Base-by-base conservation (phyloP, 352 stramenopile species). In the Elongisporangium anandrum region DNA sequence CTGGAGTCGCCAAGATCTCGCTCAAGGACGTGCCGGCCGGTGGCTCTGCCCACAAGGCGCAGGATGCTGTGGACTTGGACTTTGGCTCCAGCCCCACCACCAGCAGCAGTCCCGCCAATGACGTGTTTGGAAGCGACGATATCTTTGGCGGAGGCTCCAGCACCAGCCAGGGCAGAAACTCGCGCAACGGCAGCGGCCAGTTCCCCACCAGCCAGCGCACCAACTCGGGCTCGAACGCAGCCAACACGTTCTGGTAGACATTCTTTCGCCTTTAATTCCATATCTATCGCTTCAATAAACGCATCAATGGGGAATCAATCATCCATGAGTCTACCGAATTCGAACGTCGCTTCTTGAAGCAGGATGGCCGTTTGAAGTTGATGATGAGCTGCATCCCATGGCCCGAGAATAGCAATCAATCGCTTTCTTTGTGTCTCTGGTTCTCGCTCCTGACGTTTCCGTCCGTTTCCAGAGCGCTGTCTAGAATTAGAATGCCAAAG, bases 11-110 rank as follows among this genome's bases (percentile, higher is more conserved):
- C 1, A 80, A 79, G 57, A 85, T 88, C 50, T 88, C 79, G 7
- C 72, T 88, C 45, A 88, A 87, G 66, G 79, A 72, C n/a, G 56
- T 88, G 50, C 9, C 29, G 29, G 70, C 59, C 5, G 69, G 65
- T 26, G 50, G 52, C 9, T 6, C 59, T 17, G 21, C 29, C 9
- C 9, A 41, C 29, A 41, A 41, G 29, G 5, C 29, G 29, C 29
- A 41, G 9, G 29, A 41, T 8, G 29, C 29, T 41, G 29, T 41
- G 29, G 29, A 41, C 29, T 41, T 41, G 29, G 29, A 41, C 29
- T 41, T 41, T 41, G 29, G 29, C 5, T 41, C 29, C 29, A 41
- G 24, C 24, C 7, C 24, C 24, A 34, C 24, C 7, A 50, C 24
- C 24, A 34, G 24, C 53, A 58, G 38, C 51, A 56, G 51, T 16